Evolutionary conservation across 345 rosid species (phyloP), one percentile per base, ranked within the genome.

Genomic region (Hirschfeldia incana): DNA sequence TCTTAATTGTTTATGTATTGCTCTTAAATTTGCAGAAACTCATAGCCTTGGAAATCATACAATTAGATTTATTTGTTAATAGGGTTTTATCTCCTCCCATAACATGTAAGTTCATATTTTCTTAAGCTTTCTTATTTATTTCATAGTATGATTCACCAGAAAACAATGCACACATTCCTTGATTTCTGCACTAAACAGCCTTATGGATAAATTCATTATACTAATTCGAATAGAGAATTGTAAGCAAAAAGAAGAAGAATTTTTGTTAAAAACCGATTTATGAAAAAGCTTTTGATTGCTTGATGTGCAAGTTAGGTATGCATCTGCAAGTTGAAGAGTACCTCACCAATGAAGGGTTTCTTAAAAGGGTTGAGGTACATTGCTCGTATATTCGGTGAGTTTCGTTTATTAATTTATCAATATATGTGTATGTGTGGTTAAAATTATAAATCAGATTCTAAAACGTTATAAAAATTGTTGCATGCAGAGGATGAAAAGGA

Each of bases 401-500:
- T 64, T 4, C 46, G 12, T 39, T 39, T 39, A 39, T 44, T 44
- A 12, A 59, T 49, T 49, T 49, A 49, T 49, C 5, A 49, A 49
- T 46, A 46, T 46, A 46, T 46, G 16, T 46, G 53, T 46, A 12
- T 10, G 8, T 11, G 39, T 29, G 59, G 33, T 75, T 13, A 67
- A 39, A 10, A 66, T 21, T 21, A 51, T 17, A 67, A 28, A 55
- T 6, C 64, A 73, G 3, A 15, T 29, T 32, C 2, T 10, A 42
- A 7, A 15, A 6, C 70, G 51, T 30, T 58, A 12, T 10, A 9
- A 6, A 58, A 9, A 28, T 37, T 39, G 85, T 74, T 84, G 85
- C 80, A 89, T 83, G 83, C 79, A 90, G 96, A 90, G 9, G 85
- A 89, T 77, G 98, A 88, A 68, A 88, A 91, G 70, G 94, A 94